phyloP scores from a whole-genome alignment of 2,329 filamentous ascomycete genomes.

The Fusarium succisae region DNA sequence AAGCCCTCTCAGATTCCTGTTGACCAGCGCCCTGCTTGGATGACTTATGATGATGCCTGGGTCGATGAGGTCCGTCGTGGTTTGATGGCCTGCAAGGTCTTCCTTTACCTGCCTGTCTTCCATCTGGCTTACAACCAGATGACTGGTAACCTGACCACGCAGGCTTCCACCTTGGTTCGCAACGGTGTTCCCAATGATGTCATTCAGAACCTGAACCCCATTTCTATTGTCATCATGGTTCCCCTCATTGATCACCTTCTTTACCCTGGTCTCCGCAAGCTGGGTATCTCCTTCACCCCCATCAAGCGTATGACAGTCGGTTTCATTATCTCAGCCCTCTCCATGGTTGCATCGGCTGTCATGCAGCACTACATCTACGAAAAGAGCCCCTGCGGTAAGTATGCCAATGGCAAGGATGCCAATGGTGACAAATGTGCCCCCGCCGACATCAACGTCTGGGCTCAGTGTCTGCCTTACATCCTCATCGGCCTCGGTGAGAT shows the following conservation, averaged over 20 bases:
- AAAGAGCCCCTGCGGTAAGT: conserved; percentile 66
- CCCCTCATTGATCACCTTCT: conserved; percentile 74
- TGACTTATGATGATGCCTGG: conserved; percentile 86
- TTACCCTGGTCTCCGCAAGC: conserved; percentile 73
- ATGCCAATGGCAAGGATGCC: conserved; percentile 52
- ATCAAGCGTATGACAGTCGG: conserved; percentile 79
- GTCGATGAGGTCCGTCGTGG: conserved; percentile 81
- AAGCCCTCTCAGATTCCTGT: conserved; percentile 72
- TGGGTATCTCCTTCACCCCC: conserved; percentile 73
- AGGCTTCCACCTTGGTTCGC: conserved; percentile 72
- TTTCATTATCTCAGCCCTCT: conserved; percentile 71
- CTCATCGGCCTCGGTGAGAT: conserved; percentile 63
- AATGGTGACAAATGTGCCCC: conserved; percentile 53
- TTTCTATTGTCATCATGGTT: conserved; percentile 79
- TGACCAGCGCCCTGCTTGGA: conserved; percentile 71
- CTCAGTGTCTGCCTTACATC: conserved; percentile 62
- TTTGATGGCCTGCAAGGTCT: conserved; percentile 75
- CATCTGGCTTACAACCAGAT: conserved; percentile 69
- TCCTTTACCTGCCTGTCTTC: conserved; percentile 74
- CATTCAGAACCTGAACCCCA: conserved; percentile 78
- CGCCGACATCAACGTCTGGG: conserved; percentile 73
- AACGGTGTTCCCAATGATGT: conserved; percentile 81
- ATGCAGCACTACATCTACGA: conserved; percentile 73
- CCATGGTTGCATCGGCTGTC: conserved; percentile 67
- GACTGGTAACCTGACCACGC: conserved; percentile 68